Evolutionary conservation across 768 basidiomycete genomes (phyloP).

Genomic region (Kwoniella europaea): DNA sequence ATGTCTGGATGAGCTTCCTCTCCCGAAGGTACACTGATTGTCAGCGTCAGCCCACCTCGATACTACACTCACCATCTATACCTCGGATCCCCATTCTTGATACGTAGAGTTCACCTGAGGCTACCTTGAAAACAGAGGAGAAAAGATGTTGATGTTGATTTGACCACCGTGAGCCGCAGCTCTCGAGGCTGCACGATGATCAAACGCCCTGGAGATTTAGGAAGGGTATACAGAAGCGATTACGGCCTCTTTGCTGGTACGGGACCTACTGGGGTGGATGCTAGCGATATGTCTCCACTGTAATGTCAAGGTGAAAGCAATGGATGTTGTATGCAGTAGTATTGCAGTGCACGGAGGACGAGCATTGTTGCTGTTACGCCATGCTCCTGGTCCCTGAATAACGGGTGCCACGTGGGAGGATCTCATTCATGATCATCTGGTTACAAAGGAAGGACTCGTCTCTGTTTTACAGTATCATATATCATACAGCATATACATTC

Average conservation of each 20-base stretch:
- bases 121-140: not conserved
- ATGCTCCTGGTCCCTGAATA: not conserved
- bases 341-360: constrained; percentile 4
- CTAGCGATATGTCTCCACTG: not conserved
- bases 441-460: not conserved
- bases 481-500: not conserved
- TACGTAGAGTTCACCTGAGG: not conserved
- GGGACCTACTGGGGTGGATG: not conserved
- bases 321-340: not conserved
- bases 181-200: constrained; percentile 14
- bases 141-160: constrained; percentile 10
- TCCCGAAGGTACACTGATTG: constrained; percentile 76
- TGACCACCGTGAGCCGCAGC: constrained; percentile 19
- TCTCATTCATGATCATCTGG: not conserved
- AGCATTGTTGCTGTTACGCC: not conserved
- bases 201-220: not conserved
- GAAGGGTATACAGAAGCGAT: not conserved
- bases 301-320: not conserved
- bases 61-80: constrained; percentile 41
- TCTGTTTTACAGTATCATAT: not conserved
- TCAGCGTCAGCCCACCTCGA: not conserved
- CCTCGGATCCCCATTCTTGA: constrained; percentile 46
- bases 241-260: not conserved
- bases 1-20: constrained; percentile 83
- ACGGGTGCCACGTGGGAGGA: not conserved